Base-by-base conservation (phyloP, 768 basidiomycete genomes). In the Leccinum disarticulatum region DNA sequence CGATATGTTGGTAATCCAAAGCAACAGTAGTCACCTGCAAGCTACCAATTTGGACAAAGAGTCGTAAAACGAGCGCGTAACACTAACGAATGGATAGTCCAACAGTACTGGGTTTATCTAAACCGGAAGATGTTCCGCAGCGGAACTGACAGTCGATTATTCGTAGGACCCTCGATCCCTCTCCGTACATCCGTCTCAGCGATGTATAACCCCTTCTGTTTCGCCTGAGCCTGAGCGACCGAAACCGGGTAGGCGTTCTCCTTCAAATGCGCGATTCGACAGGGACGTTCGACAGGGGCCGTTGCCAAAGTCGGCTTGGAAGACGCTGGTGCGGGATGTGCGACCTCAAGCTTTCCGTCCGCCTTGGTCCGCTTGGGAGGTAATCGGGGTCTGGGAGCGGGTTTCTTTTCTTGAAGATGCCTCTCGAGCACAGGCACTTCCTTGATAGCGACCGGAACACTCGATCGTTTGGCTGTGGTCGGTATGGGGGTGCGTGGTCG, bases 71-170 rank as follows among this genome's bases (percentile, higher is more conserved):
- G 66, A 62, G 56, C 55, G 59, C 58, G 48, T 31, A 55, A 57
- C 30, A 61, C 47, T 38, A 38, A 38, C 38, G 17, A 38, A 38
- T 36, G 38, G 35, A 15, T 36, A 46, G 17, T n/a, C 19, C 43
- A 19, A 46, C 17, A 22, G 13, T n/a, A 47, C 46, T 47, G 55
- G 43, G 22, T 9, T 50, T 67, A 73, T 64, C 58, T 73, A 56
- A 73, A 70, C 41, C 72, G 66, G 19, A 73, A 74, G 33, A 73
- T 73, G 47, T 74, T 74, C 48, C 73, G 64, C 35, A 73, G 52
- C 17, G 72, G 72, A 28, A 62, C 62, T 11, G 73, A 64, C 35
- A 73, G 63, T 19, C 72, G 69, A 51, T 55, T 65, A 52, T 65
- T 74, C 51, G 65, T 13, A 31, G 60, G 52, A 56, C 69, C 66